Conservation (phyloP, 2,329 filamentous ascomycete species). For the Hawksworthiomyces lignivorus region DNA sequence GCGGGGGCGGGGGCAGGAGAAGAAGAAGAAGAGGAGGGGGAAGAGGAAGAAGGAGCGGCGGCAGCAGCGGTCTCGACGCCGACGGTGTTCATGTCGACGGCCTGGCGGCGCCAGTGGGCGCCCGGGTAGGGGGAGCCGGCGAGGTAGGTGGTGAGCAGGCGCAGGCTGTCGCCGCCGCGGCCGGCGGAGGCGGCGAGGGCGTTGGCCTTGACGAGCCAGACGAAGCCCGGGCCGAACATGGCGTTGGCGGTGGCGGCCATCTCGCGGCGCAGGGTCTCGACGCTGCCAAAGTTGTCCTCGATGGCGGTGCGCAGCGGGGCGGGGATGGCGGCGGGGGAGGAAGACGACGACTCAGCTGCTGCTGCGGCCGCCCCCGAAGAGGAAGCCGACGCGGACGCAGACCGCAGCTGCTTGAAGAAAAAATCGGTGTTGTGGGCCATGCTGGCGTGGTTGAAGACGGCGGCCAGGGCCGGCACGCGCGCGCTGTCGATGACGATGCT, state of each 20-base stretch:
- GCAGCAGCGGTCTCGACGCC: conserved; percentile 24
- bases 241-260: conserved; percentile 71
- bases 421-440: conserved; percentile 90
- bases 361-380: not conserved
- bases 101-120: conserved; percentile 71
- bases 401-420: conserved; percentile 59
- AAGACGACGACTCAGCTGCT: too few relatives aligned
- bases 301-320: conserved; percentile 51
- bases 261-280: conserved; percentile 73
- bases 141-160: conserved; percentile 81
- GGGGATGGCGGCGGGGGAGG: conserved; percentile 37
- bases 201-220: conserved; percentile 71
- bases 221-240: conserved; percentile 97
- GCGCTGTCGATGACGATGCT: conserved; percentile 67
- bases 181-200: conserved; percentile 14
- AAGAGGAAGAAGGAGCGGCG: not conserved
- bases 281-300: conserved; percentile 65
- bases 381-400: not conserved
- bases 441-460: conserved; percentile 90
- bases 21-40: not conserved
- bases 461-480: conserved; percentile 68
- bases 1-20: not conserved
- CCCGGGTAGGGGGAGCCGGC: conserved; percentile 82
- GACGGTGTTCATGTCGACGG: conserved; percentile 61
- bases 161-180: conserved; percentile 30